phyloP scores from a whole-genome alignment of 371 early-diverging fungal genomes.

The Mucor lusitanicus region DNA sequence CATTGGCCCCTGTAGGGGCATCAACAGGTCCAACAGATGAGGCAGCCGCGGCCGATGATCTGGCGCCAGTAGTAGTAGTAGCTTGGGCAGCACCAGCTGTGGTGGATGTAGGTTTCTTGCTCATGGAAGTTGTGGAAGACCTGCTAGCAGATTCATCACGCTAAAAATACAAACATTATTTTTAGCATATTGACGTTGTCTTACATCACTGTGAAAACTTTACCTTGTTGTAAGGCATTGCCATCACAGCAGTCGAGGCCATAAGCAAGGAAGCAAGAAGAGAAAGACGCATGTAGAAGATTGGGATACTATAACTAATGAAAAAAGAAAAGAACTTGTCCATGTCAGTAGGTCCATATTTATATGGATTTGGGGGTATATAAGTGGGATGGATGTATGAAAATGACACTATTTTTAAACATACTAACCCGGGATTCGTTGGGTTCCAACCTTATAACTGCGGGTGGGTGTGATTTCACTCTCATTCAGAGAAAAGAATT shows the following conservation, averaged over 20 bases:
- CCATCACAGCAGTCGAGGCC: constrained; percentile 1
- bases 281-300: constrained; percentile 1
- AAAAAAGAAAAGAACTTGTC: neutral
- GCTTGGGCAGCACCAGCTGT: too few species aligned
- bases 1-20: constrained; percentile 7
- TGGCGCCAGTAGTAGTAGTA: too few species aligned
- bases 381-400: neutral
- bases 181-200: neutral
- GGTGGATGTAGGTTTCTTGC: neutral
- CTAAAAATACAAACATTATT: constrained; percentile 2
- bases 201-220: neutral
- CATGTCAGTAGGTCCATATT: neutral
- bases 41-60: neutral
- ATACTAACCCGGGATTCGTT: neutral
- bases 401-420: neutral
- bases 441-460: neutral
- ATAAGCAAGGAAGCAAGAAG: constrained; percentile 2
- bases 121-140: neutral
- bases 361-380: neutral
- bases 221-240: neutral
- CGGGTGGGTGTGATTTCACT: neutral
- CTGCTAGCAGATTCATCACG: neutral
- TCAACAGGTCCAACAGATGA: neutral
- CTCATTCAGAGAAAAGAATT: neutral
- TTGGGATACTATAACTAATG: neutral